Percentiles rank a stretch among this genome's conserved stretches.
phyloP scores from a whole-genome alignment of 208 protist species.

The Wallacemonas sp. region DNA sequence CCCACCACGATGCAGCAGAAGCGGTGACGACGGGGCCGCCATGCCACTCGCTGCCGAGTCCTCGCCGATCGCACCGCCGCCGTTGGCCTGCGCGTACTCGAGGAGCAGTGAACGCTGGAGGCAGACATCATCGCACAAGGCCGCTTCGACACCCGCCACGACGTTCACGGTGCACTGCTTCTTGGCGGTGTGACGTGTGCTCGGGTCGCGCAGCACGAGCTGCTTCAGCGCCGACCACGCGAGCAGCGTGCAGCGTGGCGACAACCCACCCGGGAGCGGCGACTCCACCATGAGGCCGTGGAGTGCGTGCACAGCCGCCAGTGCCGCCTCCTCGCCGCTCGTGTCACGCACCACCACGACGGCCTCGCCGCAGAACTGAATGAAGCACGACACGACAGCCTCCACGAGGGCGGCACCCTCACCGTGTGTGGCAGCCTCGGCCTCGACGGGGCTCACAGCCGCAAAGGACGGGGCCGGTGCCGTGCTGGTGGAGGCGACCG shows the following conservation, averaged over 20 bases:
- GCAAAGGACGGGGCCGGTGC: neutral
- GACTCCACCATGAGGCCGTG: constrained; percentile 56
- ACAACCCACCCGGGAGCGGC: constrained; percentile 15
- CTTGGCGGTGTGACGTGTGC: constrained; percentile 23
- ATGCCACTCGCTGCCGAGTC: constrained; percentile 4
- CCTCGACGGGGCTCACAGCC: neutral
- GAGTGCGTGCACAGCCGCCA: constrained; percentile 60
- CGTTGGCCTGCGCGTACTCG: neutral
- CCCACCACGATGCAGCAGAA: neutral
- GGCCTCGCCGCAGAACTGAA: constrained; percentile 45
- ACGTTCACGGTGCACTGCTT: constrained; percentile 59
- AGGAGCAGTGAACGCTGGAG: constrained; percentile 24
- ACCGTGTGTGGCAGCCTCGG: neutral
- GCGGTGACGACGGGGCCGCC: neutral
- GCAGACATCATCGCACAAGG: constrained; percentile 56
- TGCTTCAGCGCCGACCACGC: constrained; percentile 53
- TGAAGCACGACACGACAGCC: constrained; percentile 33
- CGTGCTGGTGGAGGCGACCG: constrained; percentile 7
- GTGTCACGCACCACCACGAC: constrained; percentile 47
- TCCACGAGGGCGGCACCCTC: constrained; percentile 19
- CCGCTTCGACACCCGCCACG: constrained; percentile 39
- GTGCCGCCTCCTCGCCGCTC: constrained; percentile 42
- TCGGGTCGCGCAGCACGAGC: constrained; percentile 31
- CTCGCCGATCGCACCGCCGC: neutral
- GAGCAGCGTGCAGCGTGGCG: constrained; percentile 17